Evolutionary conservation across 768 basidiomycete genomes (phyloP).

Genomic region (Porphyrellus cyaneotinctus): DNA sequence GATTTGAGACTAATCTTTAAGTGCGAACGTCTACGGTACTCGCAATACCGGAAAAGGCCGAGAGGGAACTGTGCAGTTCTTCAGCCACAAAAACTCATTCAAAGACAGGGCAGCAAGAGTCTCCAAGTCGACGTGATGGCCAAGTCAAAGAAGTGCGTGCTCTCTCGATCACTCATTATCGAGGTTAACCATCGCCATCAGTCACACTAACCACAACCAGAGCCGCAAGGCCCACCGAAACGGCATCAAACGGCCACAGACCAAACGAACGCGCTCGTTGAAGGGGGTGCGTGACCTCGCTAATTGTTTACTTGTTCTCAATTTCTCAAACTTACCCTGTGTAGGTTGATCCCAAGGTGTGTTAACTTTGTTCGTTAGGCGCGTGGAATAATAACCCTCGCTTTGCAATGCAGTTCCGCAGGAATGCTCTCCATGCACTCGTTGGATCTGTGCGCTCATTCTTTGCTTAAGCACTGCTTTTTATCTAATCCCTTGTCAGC

Average conservation of each 20-base stretch:
- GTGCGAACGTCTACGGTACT: no score
- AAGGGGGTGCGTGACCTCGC: conserved; percentile 73
- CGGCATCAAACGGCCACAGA: conserved; percentile 85
- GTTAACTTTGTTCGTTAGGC: conserved; percentile 10
- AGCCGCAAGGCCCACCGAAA: conserved; percentile 96
- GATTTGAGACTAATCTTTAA: no score
- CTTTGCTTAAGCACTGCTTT: background rate
- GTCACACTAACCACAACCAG: conserved; percentile 95
- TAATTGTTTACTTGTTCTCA: background rate
- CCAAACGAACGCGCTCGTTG: conserved; percentile 70
- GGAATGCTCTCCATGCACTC: conserved; percentile 71
- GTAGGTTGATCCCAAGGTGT: conserved; percentile 80
- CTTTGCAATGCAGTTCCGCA: conserved; percentile 61
- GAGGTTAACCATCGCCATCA: conserved; percentile 37
- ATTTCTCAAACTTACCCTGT: conserved; percentile 1
- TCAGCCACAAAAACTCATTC: conserved; percentile 28
- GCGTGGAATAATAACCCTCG: background rate
- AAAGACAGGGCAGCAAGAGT: background rate
- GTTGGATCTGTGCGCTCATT: conserved; percentile 61
- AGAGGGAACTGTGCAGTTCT: conserved; percentile 28
- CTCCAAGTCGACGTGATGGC: conserved; percentile 56
- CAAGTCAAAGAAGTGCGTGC: conserved; percentile 93
- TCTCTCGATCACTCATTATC: conserved; percentile 4
- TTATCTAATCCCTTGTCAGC: conserved; percentile 35
- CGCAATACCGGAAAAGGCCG: conserved; percentile 26